Evolutionary conservation across 805 yeast species (phyloP), one percentile per base, ranked within the genome.

Genomic region (Hanseniaspora pseudoguilliermondii): DNA sequence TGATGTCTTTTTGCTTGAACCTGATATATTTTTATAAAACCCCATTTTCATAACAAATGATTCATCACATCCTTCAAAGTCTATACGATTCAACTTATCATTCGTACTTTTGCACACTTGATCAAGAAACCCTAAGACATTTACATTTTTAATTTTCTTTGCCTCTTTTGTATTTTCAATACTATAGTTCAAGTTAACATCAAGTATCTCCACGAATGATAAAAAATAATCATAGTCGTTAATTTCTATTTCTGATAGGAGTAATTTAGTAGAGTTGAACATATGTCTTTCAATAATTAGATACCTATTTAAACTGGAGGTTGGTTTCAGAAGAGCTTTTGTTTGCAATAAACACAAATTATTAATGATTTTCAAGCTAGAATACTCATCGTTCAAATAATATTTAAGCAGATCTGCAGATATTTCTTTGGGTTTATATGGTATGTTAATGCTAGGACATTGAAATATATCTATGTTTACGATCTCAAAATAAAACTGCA

Each of bases 61-160:
- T 25, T 51, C 43, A 25, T 43, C 29, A n/a, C 25, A 15, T 18
- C 25, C 49, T 11, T 23, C 16, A 9, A 15, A 29, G 15, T 25
- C 23, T 21, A 42, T 35, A 7, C 36, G 23, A 2, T 35, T 35
- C 7, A 43, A 10, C 15, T 41, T 34, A 15, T 42, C 36, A 20
- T 43, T 51, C n/a, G 47, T 27, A n/a, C 11, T 43, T 20, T 43
- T 51, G 18, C 49, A 35, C 5, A 51, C 39, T 5, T 18, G 47
- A 35, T 51, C 55, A 10, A 51, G 10, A 20, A 51, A 36, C 15
- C 43, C 21, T n/a, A 51, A 25, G 23, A 51, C 55, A 43, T 43
- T 51, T 5, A 51, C 35, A 32, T 46, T 46, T 32, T 46, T 21
- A 15, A 16, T 7, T 32, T 32, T 29, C 11, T 18, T 46, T 1